Evolutionary conservation across 257 asterid genomes (phyloP).

Genomic region (Datura wrightii): DNA sequence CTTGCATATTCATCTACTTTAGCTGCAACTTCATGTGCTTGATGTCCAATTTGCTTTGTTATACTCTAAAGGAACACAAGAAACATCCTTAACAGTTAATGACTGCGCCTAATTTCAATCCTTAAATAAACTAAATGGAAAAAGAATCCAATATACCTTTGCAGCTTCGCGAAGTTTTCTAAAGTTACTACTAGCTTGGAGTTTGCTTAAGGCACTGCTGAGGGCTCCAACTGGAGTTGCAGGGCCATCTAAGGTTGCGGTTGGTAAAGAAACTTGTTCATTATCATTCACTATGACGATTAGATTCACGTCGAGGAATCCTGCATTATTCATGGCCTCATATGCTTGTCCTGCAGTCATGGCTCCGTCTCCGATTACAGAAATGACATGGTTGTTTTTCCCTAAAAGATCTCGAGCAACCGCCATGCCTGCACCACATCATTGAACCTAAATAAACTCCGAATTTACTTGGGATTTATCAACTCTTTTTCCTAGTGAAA

Average conservation of each 20-base stretch:
- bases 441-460: neutral
- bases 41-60: constrained; percentile 78
- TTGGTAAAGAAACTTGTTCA: constrained; percentile 78
- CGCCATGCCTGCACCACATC: constrained; percentile 65
- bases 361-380: constrained; percentile 81
- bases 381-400: constrained; percentile 64
- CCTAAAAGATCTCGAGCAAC: constrained; percentile 77
- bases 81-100: no score
- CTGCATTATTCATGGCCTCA: constrained; percentile 89
- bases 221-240: constrained; percentile 79
- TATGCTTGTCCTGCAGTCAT: constrained; percentile 92
- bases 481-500: neutral
- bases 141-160: constrained; percentile 46
- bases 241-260: constrained; percentile 79
- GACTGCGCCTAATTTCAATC: neutral
- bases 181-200: constrained; percentile 77
- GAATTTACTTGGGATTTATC: neutral
- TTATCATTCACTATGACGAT: constrained; percentile 70
- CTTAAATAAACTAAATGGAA: neutral
- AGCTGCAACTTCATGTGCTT: constrained; percentile 80
- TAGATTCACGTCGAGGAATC: constrained; percentile 70
- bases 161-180: constrained; percentile 84
- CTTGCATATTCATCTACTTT: constrained; percentile 86
- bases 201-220: constrained; percentile 66
- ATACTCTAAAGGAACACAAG: constrained; percentile 47